Evolutionary conservation across 495 filamentous ascomycete species (phyloP).

Genomic region (Echria macrotheca): DNA sequence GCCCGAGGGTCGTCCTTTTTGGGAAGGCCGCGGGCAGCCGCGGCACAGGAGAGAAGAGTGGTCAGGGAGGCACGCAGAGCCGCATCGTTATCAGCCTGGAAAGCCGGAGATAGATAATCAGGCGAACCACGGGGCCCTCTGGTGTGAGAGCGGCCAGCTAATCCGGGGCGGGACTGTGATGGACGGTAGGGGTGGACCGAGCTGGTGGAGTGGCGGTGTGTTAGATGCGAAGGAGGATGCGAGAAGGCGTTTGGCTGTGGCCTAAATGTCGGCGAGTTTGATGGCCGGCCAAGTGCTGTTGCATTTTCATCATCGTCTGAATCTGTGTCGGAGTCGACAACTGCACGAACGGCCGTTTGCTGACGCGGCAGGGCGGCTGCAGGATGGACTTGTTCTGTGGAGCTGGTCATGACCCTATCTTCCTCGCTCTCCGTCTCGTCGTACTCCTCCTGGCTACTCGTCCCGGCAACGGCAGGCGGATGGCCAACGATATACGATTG

Average conservation of each 20-base stretch:
- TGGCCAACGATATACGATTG: conserved; percentile 29
- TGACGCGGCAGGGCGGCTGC: conserved; percentile 17
- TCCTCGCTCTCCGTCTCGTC: conserved; percentile 52
- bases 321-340: conserved; percentile 24
- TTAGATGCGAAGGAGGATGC: conserved; percentile 63
- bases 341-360: conserved; percentile 13
- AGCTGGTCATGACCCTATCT: conserved; percentile 77
- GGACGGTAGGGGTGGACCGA: conserved; percentile 38
- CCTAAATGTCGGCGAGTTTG: conserved; percentile 58
- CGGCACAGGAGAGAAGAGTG: conserved; percentile 89
- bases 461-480: conserved; percentile 46
- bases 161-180: conserved; percentile 34
- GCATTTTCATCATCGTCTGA: conserved; percentile 67
- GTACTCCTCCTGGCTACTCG: conserved; percentile 86
- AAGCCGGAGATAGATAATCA: conserved; percentile 66
- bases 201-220: conserved; percentile 43
- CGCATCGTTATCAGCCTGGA: conserved; percentile 85
- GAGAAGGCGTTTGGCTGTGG: conserved; percentile 89
- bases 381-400: conserved; percentile 64
- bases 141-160: conserved; percentile 34
- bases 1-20: conserved; percentile 47
- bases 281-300: conserved; percentile 64
- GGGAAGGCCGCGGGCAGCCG: conserved; percentile 74
- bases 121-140: conserved; percentile 45
- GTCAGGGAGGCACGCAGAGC: conserved; percentile 87